These are phyloP conservation scores for Cucurbitaria berberidis DNA, from an alignment of 2,329 filamentous ascomycete species.

Conservation along the genomic window DNA sequence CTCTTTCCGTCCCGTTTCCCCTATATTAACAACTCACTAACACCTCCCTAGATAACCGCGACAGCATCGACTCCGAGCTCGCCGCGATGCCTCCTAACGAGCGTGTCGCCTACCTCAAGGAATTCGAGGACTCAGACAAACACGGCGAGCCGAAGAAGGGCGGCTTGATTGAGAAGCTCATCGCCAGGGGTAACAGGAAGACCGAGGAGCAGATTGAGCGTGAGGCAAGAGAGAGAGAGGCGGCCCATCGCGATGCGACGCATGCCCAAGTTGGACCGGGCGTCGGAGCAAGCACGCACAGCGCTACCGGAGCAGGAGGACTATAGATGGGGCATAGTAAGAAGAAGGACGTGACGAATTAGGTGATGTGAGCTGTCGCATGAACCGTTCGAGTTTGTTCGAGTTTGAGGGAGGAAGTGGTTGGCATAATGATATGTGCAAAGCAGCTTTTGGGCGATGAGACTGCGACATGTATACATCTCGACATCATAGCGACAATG, in stretches of 20 bases:
- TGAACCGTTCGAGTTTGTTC: too few relatives aligned
- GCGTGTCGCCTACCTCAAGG: conserved; percentile 43
- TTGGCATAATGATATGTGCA: neutral
- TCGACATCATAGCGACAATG: conserved; percentile 1
- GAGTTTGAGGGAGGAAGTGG: neutral
- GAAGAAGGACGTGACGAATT: neutral
- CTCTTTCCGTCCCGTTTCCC: neutral
- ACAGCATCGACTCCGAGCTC: conserved; percentile 42
- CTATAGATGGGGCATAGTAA: conserved; percentile 3
- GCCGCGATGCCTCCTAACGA: conserved; percentile 41
- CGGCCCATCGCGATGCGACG: conserved; percentile 19
- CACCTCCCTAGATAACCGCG: conserved; percentile 32
- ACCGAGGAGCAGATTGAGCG: conserved; percentile 42
- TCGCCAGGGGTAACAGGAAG: conserved; percentile 44
- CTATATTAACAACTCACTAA: neutral
- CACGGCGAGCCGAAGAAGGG: conserved; percentile 41
- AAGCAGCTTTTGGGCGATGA: neutral
- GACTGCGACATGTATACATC: conserved; percentile 3
- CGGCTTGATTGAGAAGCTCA: conserved; percentile 41
- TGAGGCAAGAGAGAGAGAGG: conserved; percentile 33
- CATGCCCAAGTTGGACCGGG: conserved; percentile 20
- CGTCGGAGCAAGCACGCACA: conserved; percentile 21
- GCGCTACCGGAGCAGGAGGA: conserved; percentile 20
- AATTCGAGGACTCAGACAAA: conserved; percentile 46
- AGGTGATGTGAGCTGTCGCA: neutral